Conservation (phyloP, 1,284 basidiomycete species). For the Cutaneotrichosporon sp. region DNA sequence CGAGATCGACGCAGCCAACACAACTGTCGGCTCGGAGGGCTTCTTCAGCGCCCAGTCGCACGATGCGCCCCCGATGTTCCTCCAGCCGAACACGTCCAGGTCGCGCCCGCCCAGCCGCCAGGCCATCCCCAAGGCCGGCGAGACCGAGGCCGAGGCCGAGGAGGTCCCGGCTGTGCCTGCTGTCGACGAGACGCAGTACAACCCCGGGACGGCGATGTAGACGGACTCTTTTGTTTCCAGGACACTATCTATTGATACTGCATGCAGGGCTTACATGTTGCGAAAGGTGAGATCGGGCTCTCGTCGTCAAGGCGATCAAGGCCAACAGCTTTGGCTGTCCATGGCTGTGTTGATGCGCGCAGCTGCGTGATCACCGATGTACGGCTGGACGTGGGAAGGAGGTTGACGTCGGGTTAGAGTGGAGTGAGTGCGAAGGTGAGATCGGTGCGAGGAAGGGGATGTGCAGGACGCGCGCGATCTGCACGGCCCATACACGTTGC, state of each 20-base stretch:
- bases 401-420: too few relatives aligned
- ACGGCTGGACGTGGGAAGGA: too few relatives aligned
- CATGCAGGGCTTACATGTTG: background rate
- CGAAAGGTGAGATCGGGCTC: too few relatives aligned
- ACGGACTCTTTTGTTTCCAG: too few relatives aligned
- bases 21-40: background rate
- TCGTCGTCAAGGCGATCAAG: too few relatives aligned
- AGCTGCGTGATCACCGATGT: too few relatives aligned
- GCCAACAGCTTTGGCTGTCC: too few relatives aligned
- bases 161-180: background rate
- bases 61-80: background rate
- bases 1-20: background rate
- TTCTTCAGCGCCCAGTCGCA: background rate
- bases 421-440: too few relatives aligned
- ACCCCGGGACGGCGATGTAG: background rate
- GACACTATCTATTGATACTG: background rate
- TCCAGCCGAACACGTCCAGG: background rate
- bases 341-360: too few relatives aligned
- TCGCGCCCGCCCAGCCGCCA: background rate
- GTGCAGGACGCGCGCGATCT: too few relatives aligned
- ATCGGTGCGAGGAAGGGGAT: too few relatives aligned
- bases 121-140: background rate
- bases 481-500: too few relatives aligned
- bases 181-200: background rate
- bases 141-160: background rate